Conservation (phyloP, 768 basidiomycete species). For the Russula abietina region DNA sequence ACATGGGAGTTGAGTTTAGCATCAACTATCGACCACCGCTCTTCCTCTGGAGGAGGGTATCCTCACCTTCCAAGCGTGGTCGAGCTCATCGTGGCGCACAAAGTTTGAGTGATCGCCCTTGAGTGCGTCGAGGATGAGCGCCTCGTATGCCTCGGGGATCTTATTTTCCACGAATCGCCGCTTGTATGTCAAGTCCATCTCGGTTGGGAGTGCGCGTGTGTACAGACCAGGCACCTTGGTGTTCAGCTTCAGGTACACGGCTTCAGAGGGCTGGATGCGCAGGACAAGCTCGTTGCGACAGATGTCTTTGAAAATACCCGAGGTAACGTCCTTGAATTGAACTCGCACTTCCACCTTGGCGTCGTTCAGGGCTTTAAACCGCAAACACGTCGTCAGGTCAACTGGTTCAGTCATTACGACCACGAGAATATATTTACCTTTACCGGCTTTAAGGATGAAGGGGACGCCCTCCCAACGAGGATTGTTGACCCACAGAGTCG, state of each 20-base stretch:
- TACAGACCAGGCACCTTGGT: constrained; percentile 88
- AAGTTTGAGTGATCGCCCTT: constrained; percentile 99
- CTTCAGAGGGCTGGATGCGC: constrained; percentile 93
- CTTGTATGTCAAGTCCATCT: constrained; percentile 99
- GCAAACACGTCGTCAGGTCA: background rate
- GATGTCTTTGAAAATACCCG: constrained; percentile 95
- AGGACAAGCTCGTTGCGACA: constrained; percentile 96
- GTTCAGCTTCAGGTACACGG: constrained; percentile 96
- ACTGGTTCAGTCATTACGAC: background rate
- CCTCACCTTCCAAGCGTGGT: constrained; percentile 91
- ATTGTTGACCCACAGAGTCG: constrained; percentile 87
- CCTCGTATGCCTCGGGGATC: constrained; percentile 97
- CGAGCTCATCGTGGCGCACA: constrained; percentile 95
- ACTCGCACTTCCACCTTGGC: constrained; percentile 97
- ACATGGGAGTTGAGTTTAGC: background rate
- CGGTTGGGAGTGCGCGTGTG: constrained; percentile 86
- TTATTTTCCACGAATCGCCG: constrained; percentile 82
- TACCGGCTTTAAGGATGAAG: constrained; percentile 96
- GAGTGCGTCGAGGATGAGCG: constrained; percentile 90
- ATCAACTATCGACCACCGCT: background rate
- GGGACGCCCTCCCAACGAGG: constrained; percentile 98
- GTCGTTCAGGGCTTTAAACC: constrained; percentile 77
- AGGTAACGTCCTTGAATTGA: constrained; percentile 96
- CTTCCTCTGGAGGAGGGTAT: background rate
- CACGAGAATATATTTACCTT: constrained; percentile 44